Percentiles rank a stretch among this genome's conserved stretches.
phyloP scores from a whole-genome alignment of 352 stramenopile species.

The Plasmopara viticola region DNA sequence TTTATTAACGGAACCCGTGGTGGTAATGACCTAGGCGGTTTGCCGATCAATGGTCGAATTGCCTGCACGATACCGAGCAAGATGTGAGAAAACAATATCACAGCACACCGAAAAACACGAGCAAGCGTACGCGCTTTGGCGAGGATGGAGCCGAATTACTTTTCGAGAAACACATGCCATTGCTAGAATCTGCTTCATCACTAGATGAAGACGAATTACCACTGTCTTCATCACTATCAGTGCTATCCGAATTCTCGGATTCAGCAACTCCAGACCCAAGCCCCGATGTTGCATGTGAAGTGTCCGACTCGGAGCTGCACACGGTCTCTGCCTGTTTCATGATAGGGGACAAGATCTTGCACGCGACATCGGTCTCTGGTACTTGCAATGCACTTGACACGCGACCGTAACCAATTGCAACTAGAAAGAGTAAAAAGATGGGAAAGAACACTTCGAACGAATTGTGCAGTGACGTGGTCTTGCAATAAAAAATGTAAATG shows the following conservation, averaged over 20 bases:
- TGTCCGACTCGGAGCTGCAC: slow-evolving; percentile 17
- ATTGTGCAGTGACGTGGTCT: slow-evolving; percentile 44
- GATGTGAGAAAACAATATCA: slow-evolving; percentile 7
- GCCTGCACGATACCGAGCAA: slow-evolving; percentile 5
- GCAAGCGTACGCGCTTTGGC: slow-evolving; percentile 21
- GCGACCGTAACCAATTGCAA: slow-evolving; percentile 70
- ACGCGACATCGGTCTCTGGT: slow-evolving; percentile 42
- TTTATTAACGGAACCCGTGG: slow-evolving; percentile 21
- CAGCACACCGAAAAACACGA: slow-evolving; percentile 1
- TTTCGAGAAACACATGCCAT: slow-evolving; percentile 34
- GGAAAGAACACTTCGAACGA: slow-evolving; percentile 68
- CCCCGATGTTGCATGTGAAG: slow-evolving; percentile 29
- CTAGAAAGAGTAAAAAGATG: slow-evolving; percentile 45
- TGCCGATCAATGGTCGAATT: slow-evolving; percentile 10
- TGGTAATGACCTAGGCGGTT: slow-evolving; percentile 26
- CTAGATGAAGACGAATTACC: slow-evolving; percentile 70
- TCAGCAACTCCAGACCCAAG: slow-evolving; percentile 56
- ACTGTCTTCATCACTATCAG: slow-evolving; percentile 73
- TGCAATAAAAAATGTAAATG: slow-evolving; percentile 47
- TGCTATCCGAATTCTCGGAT: slow-evolving; percentile 71
- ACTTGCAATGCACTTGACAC: slow-evolving; percentile 65
- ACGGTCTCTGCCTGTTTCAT: slow-evolving; percentile 23
- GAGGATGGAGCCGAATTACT: slow-evolving; percentile 21
- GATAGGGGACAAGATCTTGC: slow-evolving; percentile 57
- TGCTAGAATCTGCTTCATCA: slow-evolving; percentile 40